Percentiles rank a stretch among this genome's conserved stretches.
These are phyloP conservation scores for Diaporthe sp. DNA, from an alignment of 2,329 filamentous ascomycete genomes.

Conservation along the genomic window DNA sequence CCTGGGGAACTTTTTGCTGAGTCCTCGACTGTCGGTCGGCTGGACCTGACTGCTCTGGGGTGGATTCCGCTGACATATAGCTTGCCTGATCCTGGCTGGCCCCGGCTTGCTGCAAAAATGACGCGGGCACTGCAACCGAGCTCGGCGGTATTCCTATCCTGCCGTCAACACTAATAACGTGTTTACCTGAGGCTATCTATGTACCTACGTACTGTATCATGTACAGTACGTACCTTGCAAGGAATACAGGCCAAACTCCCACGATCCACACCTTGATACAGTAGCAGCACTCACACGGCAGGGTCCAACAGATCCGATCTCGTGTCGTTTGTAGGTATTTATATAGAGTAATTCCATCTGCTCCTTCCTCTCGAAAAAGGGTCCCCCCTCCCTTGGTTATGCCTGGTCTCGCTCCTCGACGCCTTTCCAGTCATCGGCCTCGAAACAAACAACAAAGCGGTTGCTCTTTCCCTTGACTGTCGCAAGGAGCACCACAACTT, in stretches of 20 bases:
- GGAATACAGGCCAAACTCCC: background rate
- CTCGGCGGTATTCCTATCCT: slow-evolving; percentile 34
- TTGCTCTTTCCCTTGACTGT: slow-evolving; percentile 34
- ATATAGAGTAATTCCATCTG: background rate
- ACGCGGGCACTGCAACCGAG: slow-evolving; percentile 27
- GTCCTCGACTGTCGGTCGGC: background rate
- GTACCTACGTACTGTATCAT: slow-evolving; percentile 14
- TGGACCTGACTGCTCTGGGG: slow-evolving; percentile 4
- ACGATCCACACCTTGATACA: background rate
- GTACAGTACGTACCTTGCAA: slow-evolving; percentile 5
- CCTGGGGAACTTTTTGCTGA: slow-evolving; percentile 5
- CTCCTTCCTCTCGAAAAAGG: slow-evolving; percentile 2
- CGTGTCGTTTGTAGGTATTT: slow-evolving; percentile 15
- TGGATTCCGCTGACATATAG: slow-evolving; percentile 30
- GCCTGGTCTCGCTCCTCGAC: slow-evolving; percentile 25
- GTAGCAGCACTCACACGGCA: background rate
- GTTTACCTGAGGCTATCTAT: background rate
- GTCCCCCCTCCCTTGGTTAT: background rate
- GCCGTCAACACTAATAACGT: background rate
- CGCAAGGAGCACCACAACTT: slow-evolving; percentile 12
- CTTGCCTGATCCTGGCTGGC: slow-evolving; percentile 17
- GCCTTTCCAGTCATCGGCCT: slow-evolving; percentile 16
- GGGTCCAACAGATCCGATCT: slow-evolving; percentile 11
- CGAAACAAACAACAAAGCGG: background rate
- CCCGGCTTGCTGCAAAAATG: slow-evolving; percentile 19